Evolutionary conservation across 108 stramenopile genomes (phyloP).

Genomic region (Seminavis robusta): DNA sequence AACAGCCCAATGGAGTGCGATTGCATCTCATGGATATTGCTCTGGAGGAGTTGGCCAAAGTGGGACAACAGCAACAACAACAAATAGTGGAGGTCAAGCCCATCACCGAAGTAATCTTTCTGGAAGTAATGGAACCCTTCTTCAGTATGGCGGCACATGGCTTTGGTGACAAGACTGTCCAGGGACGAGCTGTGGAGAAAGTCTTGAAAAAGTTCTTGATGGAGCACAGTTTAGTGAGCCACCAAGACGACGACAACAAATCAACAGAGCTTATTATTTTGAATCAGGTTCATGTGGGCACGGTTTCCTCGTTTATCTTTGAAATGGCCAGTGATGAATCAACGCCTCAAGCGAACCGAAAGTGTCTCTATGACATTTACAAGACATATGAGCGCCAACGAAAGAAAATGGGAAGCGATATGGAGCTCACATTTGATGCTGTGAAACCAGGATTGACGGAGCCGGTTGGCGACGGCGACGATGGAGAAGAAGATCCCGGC

Average conservation of each 20-base stretch:
- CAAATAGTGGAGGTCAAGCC: too few species aligned
- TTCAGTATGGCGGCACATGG: constrained; percentile 72
- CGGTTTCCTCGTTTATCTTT: constrained; percentile 80
- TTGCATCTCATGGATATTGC: constrained; percentile 86
- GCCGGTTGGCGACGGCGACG: constrained; percentile 27
- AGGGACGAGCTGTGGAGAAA: constrained; percentile 72
- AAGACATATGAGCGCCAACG: constrained; percentile 77
- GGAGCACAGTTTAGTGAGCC: constrained; percentile 63
- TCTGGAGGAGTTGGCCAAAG: constrained; percentile 79
- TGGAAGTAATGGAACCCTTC: constrained; percentile 83
- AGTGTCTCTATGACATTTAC: constrained; percentile 76
- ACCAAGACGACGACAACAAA: constrained; percentile 14
- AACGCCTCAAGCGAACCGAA: constrained; percentile 66
- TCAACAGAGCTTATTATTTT: constrained; percentile 30
- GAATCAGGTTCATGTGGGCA: constrained; percentile 80
- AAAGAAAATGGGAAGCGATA: constrained; percentile 68
- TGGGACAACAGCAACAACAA: constrained; percentile 51
- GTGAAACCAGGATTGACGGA: too few species aligned
- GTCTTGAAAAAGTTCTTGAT: constrained; percentile 73
- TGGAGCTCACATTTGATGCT: too few species aligned
- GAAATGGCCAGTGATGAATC: constrained; percentile 71
- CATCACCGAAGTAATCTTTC: constrained; percentile 78
- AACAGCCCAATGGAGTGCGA: constrained; percentile 82
- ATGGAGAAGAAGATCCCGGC: constrained; percentile 25
- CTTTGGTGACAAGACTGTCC: constrained; percentile 42